Percentiles rank a stretch among this genome's conserved stretches.
Evolutionary conservation across 768 basidiomycete genomes (phyloP).

Genomic region (Ephemerocybe angulata): DNA sequence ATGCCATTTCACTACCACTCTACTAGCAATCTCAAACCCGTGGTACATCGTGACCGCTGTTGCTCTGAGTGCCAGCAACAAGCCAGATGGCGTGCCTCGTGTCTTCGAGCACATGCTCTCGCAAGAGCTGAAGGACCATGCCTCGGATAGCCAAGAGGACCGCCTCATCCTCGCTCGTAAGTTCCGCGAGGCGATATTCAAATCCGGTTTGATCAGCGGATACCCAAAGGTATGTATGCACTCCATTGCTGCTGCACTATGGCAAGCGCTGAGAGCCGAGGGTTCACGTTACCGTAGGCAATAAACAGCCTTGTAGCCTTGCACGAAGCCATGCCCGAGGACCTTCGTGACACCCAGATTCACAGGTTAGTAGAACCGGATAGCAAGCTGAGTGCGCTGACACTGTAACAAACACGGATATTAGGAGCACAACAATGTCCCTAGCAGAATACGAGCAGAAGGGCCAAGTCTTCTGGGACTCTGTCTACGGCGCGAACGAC

Average conservation of each 20-base stretch:
- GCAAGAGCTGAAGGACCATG: neutral
- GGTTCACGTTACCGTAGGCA: constrained; percentile 37
- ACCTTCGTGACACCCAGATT: constrained; percentile 43
- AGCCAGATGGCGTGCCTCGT: constrained; percentile 51
- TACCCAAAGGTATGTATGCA: constrained; percentile 47
- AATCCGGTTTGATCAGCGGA: constrained; percentile 54
- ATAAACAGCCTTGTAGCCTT: constrained; percentile 57
- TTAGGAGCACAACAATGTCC: constrained; percentile 39
- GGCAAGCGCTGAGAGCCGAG: neutral
- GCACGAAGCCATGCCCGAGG: constrained; percentile 48
- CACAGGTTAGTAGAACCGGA: constrained; percentile 36
- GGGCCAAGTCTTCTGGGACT: constrained; percentile 43
- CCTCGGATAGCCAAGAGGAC: constrained; percentile 26
- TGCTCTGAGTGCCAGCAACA: constrained; percentile 56
- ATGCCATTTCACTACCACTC: neutral
- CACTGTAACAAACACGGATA: neutral
- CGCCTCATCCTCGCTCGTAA: constrained; percentile 45
- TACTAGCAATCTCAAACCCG: constrained; percentile 35
- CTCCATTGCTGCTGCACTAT: neutral
- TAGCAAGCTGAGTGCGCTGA: neutral
- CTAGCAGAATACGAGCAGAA: constrained; percentile 39
- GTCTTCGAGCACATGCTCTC: constrained; percentile 48
- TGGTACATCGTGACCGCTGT: constrained; percentile 62
- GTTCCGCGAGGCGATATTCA: constrained; percentile 61
- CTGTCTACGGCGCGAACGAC: constrained; percentile 51